Base-by-base conservation (phyloP, 2,329 filamentous ascomycete genomes). In the Colletotrichum graminicola region DNA sequence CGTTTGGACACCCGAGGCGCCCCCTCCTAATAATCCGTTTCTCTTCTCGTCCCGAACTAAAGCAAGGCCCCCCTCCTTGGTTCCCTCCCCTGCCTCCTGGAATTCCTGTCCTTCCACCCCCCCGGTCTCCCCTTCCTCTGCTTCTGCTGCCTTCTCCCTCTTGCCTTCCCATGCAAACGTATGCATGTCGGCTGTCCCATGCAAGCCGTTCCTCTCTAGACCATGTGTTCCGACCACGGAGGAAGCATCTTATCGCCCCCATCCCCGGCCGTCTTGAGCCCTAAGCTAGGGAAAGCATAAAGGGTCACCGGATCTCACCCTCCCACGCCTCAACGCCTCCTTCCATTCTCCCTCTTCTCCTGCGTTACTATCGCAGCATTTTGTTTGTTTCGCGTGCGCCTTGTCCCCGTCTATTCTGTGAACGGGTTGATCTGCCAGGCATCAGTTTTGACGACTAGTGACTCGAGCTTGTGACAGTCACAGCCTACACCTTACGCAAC, bases 231-330 rank as follows among this genome's bases (percentile, higher is more conserved):
- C 56, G 32, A 60, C 54, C 36, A 57, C 23, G 39, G 39, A 45
- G 39, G 39, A 60, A 39, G 56, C 29, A 71, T 56, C 67, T 57
- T 29, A 49, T 56, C 62, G 39, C 47, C 49, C 57, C 39, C 67
- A 18, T 23, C 39, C 49, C 18, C 36, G 7, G 32, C 34, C 21
- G 49, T 52, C 23, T 54, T 43, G 62, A 62, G 51, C 67, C 64
- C 67, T 67, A 67, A 61, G 36, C 56, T 29, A 52, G 64, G 52
- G 57, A 62, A 67, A 62, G 51, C 67, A 71, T 71, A 62, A 71
- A 71, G 36, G 51, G 36, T 52, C 62, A 56, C 56, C 41, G 18
- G 39, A 26, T 57, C 43, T 67, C 51, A 67, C 63, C 36, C 43
- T 36, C 29, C 51, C 43, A 32, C 62, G 41, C 41, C 62, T 21